Conservation (phyloP, 345 rosid species). For the Salix caprea region DNA sequence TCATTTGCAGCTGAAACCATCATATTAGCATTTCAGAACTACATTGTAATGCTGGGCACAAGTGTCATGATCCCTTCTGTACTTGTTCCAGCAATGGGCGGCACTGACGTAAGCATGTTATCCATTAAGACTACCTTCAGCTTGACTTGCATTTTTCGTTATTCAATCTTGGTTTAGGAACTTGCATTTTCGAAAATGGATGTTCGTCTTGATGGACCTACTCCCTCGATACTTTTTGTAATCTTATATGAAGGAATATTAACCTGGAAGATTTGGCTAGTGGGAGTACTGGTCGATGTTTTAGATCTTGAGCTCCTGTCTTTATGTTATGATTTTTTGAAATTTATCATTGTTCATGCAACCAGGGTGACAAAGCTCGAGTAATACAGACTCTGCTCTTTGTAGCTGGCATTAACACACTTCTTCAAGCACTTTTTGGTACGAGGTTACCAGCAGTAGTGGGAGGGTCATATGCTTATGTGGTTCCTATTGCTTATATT, state of each 20-base stretch:
- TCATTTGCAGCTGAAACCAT: slow-evolving; percentile 29
- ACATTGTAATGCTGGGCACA: slow-evolving; percentile 32
- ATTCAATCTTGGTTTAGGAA: neutral
- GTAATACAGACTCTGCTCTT: slow-evolving; percentile 33
- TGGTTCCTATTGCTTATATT: slow-evolving; percentile 29
- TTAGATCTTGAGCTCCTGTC: neutral
- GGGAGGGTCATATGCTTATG: slow-evolving; percentile 32
- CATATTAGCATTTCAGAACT: slow-evolving; percentile 29
- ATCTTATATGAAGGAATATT: slow-evolving; percentile 10
- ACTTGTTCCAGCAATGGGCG: slow-evolving; percentile 33
- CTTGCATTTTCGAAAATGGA: too few species aligned
- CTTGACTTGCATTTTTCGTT: neutral
- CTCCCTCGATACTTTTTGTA: neutral
- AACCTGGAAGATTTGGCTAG: slow-evolving; percentile 15
- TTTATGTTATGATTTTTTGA: neutral
- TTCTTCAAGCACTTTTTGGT: slow-evolving; percentile 34
- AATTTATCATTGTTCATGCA: neutral
- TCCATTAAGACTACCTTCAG: neutral
- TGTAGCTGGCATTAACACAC: slow-evolving; percentile 33
- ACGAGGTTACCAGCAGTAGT: slow-evolving; percentile 33
- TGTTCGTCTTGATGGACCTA: too few species aligned
- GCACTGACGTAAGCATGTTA: slow-evolving; percentile 23
- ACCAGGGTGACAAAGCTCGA: slow-evolving; percentile 29
- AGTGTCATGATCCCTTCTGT: slow-evolving; percentile 32
- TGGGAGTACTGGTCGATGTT: neutral